Conservation (phyloP, 2,329 filamentous ascomycete genomes). For the Penicillium expansum region DNA sequence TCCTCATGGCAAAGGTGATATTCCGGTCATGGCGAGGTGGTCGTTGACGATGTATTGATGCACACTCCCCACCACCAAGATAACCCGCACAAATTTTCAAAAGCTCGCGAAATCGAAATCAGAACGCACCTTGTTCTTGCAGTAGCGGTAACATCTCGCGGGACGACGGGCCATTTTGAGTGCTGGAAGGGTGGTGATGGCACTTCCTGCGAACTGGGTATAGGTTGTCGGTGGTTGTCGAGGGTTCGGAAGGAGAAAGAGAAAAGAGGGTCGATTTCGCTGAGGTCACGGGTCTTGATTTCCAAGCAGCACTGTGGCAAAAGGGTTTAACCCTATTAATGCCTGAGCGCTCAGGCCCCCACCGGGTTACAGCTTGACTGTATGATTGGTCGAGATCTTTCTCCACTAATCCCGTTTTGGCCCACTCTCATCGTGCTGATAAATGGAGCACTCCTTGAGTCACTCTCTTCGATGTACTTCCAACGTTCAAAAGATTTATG, state of each 20-base stretch:
- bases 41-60: constrained; percentile 5
- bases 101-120: constrained; percentile 19
- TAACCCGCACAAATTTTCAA: constrained; percentile 27
- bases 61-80: constrained; percentile 33
- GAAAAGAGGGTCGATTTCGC: constrained; percentile 16
- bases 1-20: neutral
- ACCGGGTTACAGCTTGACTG: rapidly evolving
- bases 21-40: constrained; percentile 2
- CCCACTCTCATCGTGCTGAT: neutral
- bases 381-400: neutral
- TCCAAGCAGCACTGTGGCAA: constrained; percentile 45
- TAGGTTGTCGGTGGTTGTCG: constrained; percentile 38
- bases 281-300: constrained; percentile 38
- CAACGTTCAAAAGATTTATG: neutral
- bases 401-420: neutral
- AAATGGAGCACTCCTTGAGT: neutral
- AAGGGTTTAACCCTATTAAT: constrained; percentile 40
- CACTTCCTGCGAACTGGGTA: constrained; percentile 50
- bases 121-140: constrained; percentile 97
- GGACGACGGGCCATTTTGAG: constrained; percentile 99
- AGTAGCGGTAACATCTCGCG: constrained; percentile 99
- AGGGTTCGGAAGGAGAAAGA: constrained; percentile 33
- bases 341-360: neutral
- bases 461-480: neutral
- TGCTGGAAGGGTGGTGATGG: constrained; percentile 49